Evolutionary conservation across 2,329 filamentous ascomycete species (phyloP), one percentile per base, ranked within the genome.

Genomic region (Microsporum ferrugineum): DNA sequence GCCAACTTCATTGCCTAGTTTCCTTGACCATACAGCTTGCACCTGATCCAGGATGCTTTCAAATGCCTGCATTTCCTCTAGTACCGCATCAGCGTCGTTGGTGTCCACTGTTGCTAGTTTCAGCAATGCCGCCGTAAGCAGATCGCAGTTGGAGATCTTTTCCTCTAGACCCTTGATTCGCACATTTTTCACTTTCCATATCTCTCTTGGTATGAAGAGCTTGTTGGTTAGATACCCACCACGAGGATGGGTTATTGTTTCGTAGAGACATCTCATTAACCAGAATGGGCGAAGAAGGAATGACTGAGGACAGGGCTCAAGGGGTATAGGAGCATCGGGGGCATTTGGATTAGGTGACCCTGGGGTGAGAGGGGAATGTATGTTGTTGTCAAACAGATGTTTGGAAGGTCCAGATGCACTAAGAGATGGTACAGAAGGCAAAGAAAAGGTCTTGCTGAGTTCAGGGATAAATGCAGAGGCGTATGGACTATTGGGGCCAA

Each of bases 211-310:
- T 3, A 99, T 83, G 70, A 99, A 99, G 0, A 99, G 81, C 68
- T 91, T 91, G 27, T 86, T 92, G 59, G 91, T 95, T 23, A 99
- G 71, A 71, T 96, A 99, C 14, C 91, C 94, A 41, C 94, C 94
- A 29, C 90, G 85, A 1, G 92, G 90, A 69, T 99, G 92, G 17
- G 87, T 88, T 51, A 99, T 84, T 0, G 91, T 96, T 72, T 96
- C 90, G 71, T 94, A 95, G 31, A 99, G 80, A 64, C 88, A 91
- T 60, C 94, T 86, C 89, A 99, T 96, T 51, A 99, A 80, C 94
- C 94, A 99, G 73, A 96, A 99, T 1, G 94, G 95, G 23, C 94
- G 86, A n/a, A 97, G 80, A 68, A 96, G 81, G 63, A 87, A 86
- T 45, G 95, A 90, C 39, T 88, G 89, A 0, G 94, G 94, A 71